phyloP scores from a whole-genome alignment of 2,329 filamentous ascomycete genomes.

The Calonectria hongkongensis region DNA sequence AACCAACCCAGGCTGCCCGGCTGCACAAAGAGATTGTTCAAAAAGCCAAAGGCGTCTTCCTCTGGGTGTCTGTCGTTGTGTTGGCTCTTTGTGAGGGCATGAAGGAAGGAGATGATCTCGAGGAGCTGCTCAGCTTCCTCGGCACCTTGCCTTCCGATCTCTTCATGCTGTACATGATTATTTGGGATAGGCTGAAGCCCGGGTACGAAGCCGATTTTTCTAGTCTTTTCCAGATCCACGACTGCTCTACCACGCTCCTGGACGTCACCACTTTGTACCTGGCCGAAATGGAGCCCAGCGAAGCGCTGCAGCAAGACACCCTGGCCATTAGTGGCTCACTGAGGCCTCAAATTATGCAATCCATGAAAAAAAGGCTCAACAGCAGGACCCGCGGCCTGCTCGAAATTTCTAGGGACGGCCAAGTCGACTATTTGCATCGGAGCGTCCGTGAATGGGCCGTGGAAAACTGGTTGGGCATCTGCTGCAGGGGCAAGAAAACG shows the following conservation, averaged over 20 bases:
- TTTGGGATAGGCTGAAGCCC: conserved; percentile 7
- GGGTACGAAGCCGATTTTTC: conserved; percentile 1
- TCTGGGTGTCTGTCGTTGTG: conserved; percentile 21
- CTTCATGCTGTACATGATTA: conserved; percentile 3
- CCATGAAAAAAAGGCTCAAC: conserved; percentile 12
- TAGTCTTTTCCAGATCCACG: conserved; percentile 1
- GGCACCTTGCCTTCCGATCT: not conserved
- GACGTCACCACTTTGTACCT: conserved; percentile 13
- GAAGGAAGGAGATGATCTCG: conserved; percentile 11
- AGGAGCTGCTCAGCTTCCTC: conserved; percentile 5
- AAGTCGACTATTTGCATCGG: conserved; percentile 2
- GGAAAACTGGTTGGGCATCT: conserved; percentile 1
- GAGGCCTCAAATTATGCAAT: conserved; percentile 4
- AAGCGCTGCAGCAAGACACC: conserved; percentile 1
- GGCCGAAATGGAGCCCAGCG: not conserved
- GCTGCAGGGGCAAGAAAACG: not conserved
- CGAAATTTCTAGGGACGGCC: not conserved
- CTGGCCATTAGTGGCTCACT: not conserved
- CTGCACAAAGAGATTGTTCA: conserved; percentile 7
- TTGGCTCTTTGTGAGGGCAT: conserved; percentile 1
- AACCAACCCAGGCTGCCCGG: not conserved
- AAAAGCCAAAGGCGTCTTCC: conserved; percentile 24
- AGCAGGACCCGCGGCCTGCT: conserved; percentile 22
- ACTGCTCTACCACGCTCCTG: conserved; percentile 6
- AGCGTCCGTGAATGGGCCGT: conserved; percentile 9